Conservation (phyloP, 345 rosid species). For the Corymbia maculata region DNA sequence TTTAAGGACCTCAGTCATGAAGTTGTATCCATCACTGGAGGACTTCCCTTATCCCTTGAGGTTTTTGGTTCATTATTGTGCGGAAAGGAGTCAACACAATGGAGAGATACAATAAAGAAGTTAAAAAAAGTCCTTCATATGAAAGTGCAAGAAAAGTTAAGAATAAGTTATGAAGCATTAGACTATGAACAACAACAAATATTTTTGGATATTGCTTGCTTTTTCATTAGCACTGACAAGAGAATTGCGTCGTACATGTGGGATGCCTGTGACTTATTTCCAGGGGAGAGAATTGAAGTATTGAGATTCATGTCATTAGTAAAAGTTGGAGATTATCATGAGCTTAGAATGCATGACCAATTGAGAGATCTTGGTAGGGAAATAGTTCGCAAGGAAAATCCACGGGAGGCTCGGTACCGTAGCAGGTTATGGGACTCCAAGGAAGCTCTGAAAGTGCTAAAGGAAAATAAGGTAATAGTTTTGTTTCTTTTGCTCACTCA, state of each 20-base stretch:
- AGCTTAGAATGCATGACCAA: not conserved
- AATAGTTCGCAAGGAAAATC: not conserved
- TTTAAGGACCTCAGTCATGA: not conserved
- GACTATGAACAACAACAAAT: not conserved
- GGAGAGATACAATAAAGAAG: not conserved
- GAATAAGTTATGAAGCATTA: not conserved
- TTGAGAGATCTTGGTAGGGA: not conserved
- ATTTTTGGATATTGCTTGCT: not conserved
- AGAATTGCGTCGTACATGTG: not conserved
- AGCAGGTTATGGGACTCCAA: not conserved
- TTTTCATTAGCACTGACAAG: not conserved
- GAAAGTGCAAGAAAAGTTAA: not conserved
- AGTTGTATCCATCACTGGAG: not conserved
- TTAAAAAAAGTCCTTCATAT: not conserved
- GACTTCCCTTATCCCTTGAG: not conserved
- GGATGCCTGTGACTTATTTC: not conserved
- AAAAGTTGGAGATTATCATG: not conserved
- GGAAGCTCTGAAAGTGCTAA: not conserved
- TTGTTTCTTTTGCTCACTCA: not conserved
- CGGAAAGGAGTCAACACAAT: rapidly evolving
- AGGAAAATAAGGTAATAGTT: not conserved
- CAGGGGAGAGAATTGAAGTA: not conserved
- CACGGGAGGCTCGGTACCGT: not conserved
- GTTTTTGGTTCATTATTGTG: not conserved
- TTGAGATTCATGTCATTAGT: not conserved